phyloP scores from a whole-genome alignment of 345 rosid genomes.

The Microcos paniculata region DNA sequence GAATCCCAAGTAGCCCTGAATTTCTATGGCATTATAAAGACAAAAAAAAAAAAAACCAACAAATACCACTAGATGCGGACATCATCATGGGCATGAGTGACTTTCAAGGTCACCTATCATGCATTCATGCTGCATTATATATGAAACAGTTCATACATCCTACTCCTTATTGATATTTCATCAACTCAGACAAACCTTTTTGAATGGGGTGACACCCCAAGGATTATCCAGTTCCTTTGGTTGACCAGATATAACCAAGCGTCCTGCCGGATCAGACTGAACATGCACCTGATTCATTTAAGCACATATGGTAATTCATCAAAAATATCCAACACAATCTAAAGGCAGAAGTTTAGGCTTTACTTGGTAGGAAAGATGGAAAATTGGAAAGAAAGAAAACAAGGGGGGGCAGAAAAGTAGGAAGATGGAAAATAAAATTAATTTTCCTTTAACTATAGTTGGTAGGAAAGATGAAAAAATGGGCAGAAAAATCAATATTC shows the following conservation, averaged over 20 bases:
- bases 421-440: too few species aligned
- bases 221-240: conserved; percentile 68
- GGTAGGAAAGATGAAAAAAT: too few species aligned
- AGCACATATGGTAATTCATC: not conserved
- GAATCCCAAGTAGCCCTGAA: not conserved
- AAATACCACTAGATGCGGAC: not conserved
- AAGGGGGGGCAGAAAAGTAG: too few species aligned
- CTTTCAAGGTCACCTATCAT: not conserved
- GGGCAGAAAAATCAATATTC: too few species aligned
- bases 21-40: not conserved
- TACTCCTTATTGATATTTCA: not conserved
- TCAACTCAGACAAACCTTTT: conserved; percentile 44
- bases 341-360: not conserved
- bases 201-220: conserved; percentile 72
- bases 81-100: not conserved
- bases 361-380: too few species aligned
- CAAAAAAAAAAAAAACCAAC: not conserved
- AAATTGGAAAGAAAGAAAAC: too few species aligned
- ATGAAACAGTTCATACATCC: not conserved
- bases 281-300: conserved; percentile 54
- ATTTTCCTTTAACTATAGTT: too few species aligned
- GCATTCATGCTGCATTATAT: not conserved
- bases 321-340: not conserved
- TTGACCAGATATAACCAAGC: conserved; percentile 66
- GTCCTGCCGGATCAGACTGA: conserved; percentile 79